Percentiles rank a stretch among this genome's conserved stretches.
phyloP scores from a whole-genome alignment of 768 basidiomycete species.

The Boletus rufocinnamomeus region DNA sequence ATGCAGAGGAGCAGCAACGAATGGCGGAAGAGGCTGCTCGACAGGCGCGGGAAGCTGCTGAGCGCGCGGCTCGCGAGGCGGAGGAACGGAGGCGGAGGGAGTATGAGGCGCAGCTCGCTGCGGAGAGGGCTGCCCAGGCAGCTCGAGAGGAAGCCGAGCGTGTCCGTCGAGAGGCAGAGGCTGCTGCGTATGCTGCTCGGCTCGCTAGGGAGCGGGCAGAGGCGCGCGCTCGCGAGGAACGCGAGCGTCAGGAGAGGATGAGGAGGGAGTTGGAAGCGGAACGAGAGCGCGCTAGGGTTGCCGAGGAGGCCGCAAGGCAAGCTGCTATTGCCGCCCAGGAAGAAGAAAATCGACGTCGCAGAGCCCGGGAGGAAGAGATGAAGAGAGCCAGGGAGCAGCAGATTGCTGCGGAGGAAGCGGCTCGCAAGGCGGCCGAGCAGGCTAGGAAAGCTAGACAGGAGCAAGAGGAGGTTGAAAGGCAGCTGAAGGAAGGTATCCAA shows the following conservation, averaged over 20 bases:
- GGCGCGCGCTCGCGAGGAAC: conserved; percentile 28
- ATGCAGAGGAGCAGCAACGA: conserved; percentile 24
- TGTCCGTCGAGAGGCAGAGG: conserved; percentile 23
- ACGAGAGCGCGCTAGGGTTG: conserved; percentile 16
- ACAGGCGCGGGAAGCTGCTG: conserved; percentile 24
- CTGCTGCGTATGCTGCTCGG: conserved; percentile 26
- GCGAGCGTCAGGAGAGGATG: conserved; percentile 20
- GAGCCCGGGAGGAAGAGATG: conserved; percentile 23
- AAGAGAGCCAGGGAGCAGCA: conserved; percentile 17
- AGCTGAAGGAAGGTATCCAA: conserved; percentile 30
- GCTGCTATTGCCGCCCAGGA: conserved; percentile 28
- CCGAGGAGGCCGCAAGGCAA: conserved; percentile 27
- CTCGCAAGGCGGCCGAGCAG: conserved; percentile 25
- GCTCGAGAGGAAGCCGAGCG: conserved; percentile 29
- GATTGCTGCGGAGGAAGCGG: conserved; percentile 28
- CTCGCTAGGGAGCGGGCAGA: conserved; percentile 27
- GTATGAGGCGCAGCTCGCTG: conserved; percentile 19
- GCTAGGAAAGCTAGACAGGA: conserved; percentile 25
- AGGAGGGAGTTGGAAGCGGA: conserved; percentile 25
- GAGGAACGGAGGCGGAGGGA: conserved; percentile 23
- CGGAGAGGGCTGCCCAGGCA: conserved; percentile 26
- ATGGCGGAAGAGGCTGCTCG: conserved; percentile 24
- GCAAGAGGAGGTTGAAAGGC: conserved; percentile 24
- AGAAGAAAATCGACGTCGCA: conserved; percentile 27
- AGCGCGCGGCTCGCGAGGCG: conserved; percentile 25